A percentile compares a stretch with the other conserved stretches of the same genome.
These are phyloP conservation scores for Calonectria fujianensis DNA, from an alignment of 2,329 filamentous ascomycete species.

Conservation along the genomic window DNA sequence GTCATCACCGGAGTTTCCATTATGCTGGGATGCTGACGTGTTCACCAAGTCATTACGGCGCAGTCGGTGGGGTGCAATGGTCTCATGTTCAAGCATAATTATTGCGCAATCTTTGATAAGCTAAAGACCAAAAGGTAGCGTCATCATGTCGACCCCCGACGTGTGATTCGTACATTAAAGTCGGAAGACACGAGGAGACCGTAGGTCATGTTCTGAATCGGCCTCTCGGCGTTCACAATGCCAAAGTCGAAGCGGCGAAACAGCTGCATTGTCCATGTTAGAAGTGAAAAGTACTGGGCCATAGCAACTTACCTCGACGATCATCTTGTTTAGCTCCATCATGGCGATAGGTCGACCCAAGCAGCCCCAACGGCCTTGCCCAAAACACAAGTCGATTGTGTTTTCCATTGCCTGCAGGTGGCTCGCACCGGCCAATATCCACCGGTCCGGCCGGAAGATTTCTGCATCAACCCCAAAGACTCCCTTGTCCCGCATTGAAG, in stretches of 20 bases:
- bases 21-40: background rate
- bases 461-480: conserved; percentile 30
- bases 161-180: conserved; percentile 24
- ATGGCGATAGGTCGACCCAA: conserved; percentile 29
- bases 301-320: conserved; percentile 26
- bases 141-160: background rate
- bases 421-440: background rate
- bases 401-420: conserved; percentile 27
- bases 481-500: conserved; percentile 26
- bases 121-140: too few species aligned
- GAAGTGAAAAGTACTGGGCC: background rate
- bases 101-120: background rate
- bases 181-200: background rate
- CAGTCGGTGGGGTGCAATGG: background rate
- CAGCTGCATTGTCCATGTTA: background rate
- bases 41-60: conserved; percentile 2
- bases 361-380: conserved; percentile 33
- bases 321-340: conserved; percentile 38
- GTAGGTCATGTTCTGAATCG: conserved; percentile 1
- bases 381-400: conserved; percentile 31
- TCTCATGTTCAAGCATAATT: background rate
- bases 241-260: conserved; percentile 28
- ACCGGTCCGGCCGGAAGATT: conserved; percentile 27
- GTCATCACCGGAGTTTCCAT: background rate
- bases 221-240: conserved; percentile 13